phyloP scores from a whole-genome alignment of 176 grass and related monocot genomes.

The Bonia amplexicaulis region DNA sequence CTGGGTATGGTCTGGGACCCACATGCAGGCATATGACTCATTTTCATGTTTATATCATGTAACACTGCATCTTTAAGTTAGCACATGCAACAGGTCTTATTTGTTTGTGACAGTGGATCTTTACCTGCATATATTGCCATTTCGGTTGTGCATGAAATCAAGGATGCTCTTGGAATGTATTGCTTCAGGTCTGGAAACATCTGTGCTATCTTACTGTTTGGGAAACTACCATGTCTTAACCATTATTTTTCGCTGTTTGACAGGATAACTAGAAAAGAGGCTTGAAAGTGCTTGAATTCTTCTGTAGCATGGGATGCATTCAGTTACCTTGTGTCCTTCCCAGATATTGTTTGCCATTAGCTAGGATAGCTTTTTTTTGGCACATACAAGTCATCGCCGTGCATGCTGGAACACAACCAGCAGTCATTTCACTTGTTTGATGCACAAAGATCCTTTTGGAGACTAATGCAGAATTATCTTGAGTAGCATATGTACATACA shows the following conservation, averaged over 20 bases:
- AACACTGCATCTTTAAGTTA: background rate
- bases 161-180: slow-evolving; percentile 89
- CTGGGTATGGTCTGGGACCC: background rate
- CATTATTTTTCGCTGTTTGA: slow-evolving; percentile 10
- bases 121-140: slow-evolving; percentile 81
- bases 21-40: background rate
- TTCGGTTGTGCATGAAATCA: slow-evolving; percentile 93
- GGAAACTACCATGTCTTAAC: background rate
- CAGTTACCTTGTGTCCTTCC: background rate
- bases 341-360: background rate
- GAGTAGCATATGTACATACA: slow-evolving; percentile 8
- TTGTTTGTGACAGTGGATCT: slow-evolving; percentile 64
- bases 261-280: slow-evolving; percentile 98
- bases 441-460: background rate
- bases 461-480: background rate
- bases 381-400: background rate
- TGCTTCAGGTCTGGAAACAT: slow-evolving; percentile 72
- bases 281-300: slow-evolving; percentile 34
- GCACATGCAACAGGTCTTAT: background rate
- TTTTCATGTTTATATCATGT: background rate
- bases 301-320: background rate
- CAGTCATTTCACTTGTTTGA: background rate
- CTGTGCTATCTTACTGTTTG: background rate
- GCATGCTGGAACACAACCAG: background rate
- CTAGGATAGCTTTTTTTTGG: background rate